Base-by-base conservation (phyloP, 202 grass and related monocot species). In the Hordeum pubiflorum region DNA sequence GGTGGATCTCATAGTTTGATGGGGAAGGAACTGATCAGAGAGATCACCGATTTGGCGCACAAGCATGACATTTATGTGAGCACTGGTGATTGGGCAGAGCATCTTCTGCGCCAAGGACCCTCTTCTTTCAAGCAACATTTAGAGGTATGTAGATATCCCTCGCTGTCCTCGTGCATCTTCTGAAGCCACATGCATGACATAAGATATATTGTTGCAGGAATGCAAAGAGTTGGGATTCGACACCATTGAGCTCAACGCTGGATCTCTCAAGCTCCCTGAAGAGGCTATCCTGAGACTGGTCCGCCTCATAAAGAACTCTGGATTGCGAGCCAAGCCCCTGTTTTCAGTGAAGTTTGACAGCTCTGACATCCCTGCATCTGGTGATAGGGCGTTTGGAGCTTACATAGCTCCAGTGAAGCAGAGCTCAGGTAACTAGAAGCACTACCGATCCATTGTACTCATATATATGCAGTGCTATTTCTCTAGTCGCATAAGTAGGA, bases 61-160 rank as follows among this genome's bases (percentile, higher is more conserved):
- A 95, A 80, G 80, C 90, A 95, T 69, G 88, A 98, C 63, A 83
- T 98, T 40, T 95, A 98, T 71, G 96, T 98, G 75, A 98, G 96
- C 75, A 94, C 96, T 67, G 96, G 89, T 54, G 92, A 98, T 69
- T 95, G 96, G 96, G 88, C 92, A 72, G 92, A 98, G 39, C 92
- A 98, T 82, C 72, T 93, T 5, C 43, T 98, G 71, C 92, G 84
- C 21, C 87, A 83, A 77, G 90, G 84, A 10, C 87, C 96, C 11
- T 92, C 90, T 74, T 88, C 75, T 69, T 98, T 98, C 79, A 98
- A 89, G 65, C 85, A 88, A 59, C 93, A 95, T 79, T 80, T 98
- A 10, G 86, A 95, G 92, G 95, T 98, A 34, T 12, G 56, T 1
- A 24, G 14, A 3, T 21, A 9, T 74, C 29, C 7, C 48, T 10